These are phyloP conservation scores for Vicia faba DNA, from an alignment of 306 rosid species.

Conservation along the genomic window DNA sequence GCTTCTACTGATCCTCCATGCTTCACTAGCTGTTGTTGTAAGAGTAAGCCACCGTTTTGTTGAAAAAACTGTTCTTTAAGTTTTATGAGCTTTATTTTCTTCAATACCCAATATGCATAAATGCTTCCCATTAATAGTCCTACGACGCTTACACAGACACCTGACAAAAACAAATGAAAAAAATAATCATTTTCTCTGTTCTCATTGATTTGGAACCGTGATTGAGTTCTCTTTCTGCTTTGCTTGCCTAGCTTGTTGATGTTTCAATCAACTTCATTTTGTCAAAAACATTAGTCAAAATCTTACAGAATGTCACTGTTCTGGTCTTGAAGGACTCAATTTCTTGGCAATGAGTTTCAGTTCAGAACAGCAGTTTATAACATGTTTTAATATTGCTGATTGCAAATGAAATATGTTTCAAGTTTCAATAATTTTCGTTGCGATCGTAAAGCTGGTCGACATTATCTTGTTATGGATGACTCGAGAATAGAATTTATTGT, in stretches of 20 bases:
- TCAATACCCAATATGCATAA: slow-evolving; percentile 33
- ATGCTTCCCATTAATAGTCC: slow-evolving; percentile 27
- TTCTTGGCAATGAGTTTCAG: neutral
- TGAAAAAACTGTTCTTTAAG: slow-evolving; percentile 38
- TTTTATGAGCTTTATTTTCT: slow-evolving; percentile 40
- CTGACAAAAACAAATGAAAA: slow-evolving; percentile 31
- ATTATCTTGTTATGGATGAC: neutral
- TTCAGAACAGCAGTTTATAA: neutral
- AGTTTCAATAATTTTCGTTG: neutral
- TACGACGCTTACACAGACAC: slow-evolving; percentile 1
- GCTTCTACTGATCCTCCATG: slow-evolving; percentile 6
- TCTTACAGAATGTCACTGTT: neutral
- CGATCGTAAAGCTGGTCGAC: neutral
- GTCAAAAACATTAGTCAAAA: neutral
- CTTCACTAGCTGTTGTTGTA: slow-evolving; percentile 40
- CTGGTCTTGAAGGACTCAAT: neutral
- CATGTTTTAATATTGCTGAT: neutral
- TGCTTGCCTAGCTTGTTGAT: neutral
- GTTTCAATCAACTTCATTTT: neutral
- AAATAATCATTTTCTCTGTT: neutral
- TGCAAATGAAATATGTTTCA: neutral
- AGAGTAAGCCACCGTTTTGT: slow-evolving; percentile 49
- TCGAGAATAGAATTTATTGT: neutral
- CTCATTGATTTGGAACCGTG: no score
- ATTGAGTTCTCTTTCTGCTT: neutral